These are phyloP conservation scores for Clavariopsis aquatica DNA, from an alignment of 495 filamentous ascomycete genomes.

Conservation along the genomic window DNA sequence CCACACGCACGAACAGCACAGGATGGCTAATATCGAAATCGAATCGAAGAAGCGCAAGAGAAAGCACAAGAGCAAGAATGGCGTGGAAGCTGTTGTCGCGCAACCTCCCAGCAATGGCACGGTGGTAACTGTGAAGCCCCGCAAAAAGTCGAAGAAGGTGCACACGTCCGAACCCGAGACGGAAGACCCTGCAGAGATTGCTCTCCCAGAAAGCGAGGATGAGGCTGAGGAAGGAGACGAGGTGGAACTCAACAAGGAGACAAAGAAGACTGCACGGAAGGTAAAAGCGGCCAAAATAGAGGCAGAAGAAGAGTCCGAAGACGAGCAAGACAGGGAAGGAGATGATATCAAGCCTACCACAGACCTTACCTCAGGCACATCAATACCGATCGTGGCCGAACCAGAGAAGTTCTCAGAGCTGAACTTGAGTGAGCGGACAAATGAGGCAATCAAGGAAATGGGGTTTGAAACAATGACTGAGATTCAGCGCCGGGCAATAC, in stretches of 20 bases:
- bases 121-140: constrained; percentile 27
- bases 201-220: background rate
- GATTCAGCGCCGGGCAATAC: constrained; percentile 86
- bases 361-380: constrained; percentile 55
- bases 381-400: constrained; percentile 58
- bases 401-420: constrained; percentile 74
- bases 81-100: constrained; percentile 8
- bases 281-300: constrained; percentile 13
- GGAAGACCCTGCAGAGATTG: constrained; percentile 3
- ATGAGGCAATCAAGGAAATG: constrained; percentile 87
- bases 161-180: constrained; percentile 28
- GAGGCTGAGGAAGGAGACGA: constrained; percentile 36
- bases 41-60: constrained; percentile 43
- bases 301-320: constrained; percentile 10
- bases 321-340: constrained; percentile 18
- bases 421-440: constrained; percentile 81
- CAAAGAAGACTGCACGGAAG: constrained; percentile 38
- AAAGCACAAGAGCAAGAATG: constrained; percentile 38
- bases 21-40: constrained; percentile 36
- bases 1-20: constrained; percentile 2
- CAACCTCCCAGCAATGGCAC: constrained; percentile 13
- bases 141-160: constrained; percentile 43
- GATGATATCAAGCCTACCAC: constrained; percentile 28
- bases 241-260: constrained; percentile 40
- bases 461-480: constrained; percentile 94